Evolutionary conservation across 257 asterid genomes (phyloP), one percentile per base, ranked within the genome.

Genomic region (Asclepias syriaca): DNA sequence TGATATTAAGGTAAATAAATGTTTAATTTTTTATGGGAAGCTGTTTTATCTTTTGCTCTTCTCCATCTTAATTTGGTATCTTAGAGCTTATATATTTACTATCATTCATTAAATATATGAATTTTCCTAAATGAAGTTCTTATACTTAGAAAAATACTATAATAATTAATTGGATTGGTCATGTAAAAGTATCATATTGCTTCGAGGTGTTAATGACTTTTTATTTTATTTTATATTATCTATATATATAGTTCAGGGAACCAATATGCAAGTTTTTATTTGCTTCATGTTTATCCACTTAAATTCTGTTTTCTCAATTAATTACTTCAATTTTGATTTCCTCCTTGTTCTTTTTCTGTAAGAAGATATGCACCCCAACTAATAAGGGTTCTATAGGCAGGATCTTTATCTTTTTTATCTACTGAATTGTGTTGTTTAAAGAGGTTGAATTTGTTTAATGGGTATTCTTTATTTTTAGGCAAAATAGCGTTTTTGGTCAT

Each of bases 1-100:
- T 75, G 95, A 91, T 82, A 89, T 91, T 48, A 91, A 87, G 85
- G 97, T 91, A 81, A 76, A 79, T 64, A 27, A 34, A 19, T 3
- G 18, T 39, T 59, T 32, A 61, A 50, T 66, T 57, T 56, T 70
- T 29, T 68, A 24, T 21, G 37, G 14, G n/a, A 51, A 57, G 43
- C 21, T 22, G 24, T 39, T 49, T 19, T 59, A 22, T 65, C 53
- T 60, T 61, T 3, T n/a, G 43, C 34, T 54, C 59, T 54, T 19
- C 12, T 1, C 19, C 70, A 18, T 18, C 49, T 45, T 37, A 24
- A 32, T 68, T 1, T 22, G 49, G 27, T 37, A 19, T 22, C 1
- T 16, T 16, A 54, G 65, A 45, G 34, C 24, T 72, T 18, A 46
- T 68, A 5, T 49, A 14, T 70, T 32, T 39, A 49, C 19, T 40